Conservation (phyloP, 345 rosid species). For the Viola odorata region DNA sequence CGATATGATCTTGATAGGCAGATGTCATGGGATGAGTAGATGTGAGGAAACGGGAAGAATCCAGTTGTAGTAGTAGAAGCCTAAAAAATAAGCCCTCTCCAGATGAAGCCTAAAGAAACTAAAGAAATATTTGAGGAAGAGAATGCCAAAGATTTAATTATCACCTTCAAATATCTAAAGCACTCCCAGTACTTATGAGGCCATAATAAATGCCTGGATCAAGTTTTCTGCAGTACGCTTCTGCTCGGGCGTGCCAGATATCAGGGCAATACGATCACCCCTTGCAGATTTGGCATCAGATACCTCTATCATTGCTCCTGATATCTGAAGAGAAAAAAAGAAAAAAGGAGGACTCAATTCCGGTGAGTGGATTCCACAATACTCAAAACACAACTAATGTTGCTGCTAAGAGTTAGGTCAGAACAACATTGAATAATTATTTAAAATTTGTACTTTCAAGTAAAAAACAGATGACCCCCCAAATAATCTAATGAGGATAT, state of each 20-base stretch:
- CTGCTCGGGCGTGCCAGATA: slow-evolving; percentile 90
- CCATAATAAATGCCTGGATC: slow-evolving; percentile 96
- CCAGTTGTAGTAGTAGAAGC: slow-evolving; percentile 31
- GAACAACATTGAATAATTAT: no score
- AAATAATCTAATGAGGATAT: no score
- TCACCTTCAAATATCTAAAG: slow-evolving; percentile 33
- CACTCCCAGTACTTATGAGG: slow-evolving; percentile 43
- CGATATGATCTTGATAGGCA: slow-evolving; percentile 33
- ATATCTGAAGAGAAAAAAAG: slow-evolving; percentile 57
- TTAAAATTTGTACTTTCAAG: no score
- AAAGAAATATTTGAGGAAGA: slow-evolving; percentile 27
- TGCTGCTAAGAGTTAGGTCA: no score
- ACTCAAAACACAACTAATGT: neutral
- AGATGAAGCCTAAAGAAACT: slow-evolving; percentile 34
- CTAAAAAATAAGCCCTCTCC: slow-evolving; percentile 26
- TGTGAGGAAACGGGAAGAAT: slow-evolving; percentile 19
- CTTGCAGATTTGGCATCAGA: slow-evolving; percentile 72
- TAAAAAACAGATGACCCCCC: no score
- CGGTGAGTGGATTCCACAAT: no score
- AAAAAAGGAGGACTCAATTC: slow-evolving; percentile 6
- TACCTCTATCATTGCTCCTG: slow-evolving; percentile 93
- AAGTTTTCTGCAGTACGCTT: slow-evolving; percentile 86
- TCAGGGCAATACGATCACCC: slow-evolving; percentile 77
- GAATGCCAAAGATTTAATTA: slow-evolving; percentile 29
- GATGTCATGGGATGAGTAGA: slow-evolving; percentile 12